A percentile compares a stretch with the other conserved stretches of the same genome.
These are phyloP conservation scores for Phytophthora lateralis DNA, from an alignment of 352 stramenopile species.

Conservation along the genomic window DNA sequence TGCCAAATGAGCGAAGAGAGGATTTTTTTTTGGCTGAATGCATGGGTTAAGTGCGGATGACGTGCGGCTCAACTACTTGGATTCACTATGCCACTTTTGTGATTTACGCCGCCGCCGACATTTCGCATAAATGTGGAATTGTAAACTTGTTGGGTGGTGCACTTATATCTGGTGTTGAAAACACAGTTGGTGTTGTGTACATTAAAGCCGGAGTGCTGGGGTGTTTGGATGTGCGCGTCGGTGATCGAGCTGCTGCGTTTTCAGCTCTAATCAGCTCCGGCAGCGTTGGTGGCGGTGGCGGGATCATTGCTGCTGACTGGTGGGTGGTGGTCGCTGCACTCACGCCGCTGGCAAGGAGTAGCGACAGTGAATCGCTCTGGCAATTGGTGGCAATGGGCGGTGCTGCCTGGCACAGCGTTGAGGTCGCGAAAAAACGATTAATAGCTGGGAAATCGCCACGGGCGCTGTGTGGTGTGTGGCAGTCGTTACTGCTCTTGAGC, in stretches of 20 bases:
- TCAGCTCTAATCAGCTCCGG: background rate
- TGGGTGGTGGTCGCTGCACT: no score
- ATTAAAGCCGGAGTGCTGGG: no score
- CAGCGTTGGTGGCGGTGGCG: background rate
- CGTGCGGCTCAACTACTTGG: slow-evolving; percentile 2
- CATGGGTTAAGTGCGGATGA: slow-evolving; percentile 1
- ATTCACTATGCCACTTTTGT: slow-evolving; percentile 28
- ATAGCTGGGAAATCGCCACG: background rate
- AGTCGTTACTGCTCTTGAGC: background rate
- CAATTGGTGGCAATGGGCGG: background rate
- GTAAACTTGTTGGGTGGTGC: slow-evolving; percentile 4
- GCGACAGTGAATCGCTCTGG: no score
- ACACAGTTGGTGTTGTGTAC: background rate
- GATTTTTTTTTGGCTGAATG: slow-evolving; percentile 10
- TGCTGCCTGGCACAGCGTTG: background rate
- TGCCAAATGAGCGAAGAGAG: slow-evolving; percentile 30
- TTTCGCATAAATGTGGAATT: slow-evolving; percentile 19
- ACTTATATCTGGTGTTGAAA: background rate
- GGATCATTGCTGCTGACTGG: no score
- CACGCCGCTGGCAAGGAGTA: background rate
- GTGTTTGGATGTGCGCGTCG: background rate
- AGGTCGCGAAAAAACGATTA: background rate
- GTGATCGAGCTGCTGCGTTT: background rate
- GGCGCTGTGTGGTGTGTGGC: no score
- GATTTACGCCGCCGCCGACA: slow-evolving; percentile 17